Evolutionary conservation across 345 rosid genomes (phyloP).

Genomic region (Arabidopsis suecica): DNA sequence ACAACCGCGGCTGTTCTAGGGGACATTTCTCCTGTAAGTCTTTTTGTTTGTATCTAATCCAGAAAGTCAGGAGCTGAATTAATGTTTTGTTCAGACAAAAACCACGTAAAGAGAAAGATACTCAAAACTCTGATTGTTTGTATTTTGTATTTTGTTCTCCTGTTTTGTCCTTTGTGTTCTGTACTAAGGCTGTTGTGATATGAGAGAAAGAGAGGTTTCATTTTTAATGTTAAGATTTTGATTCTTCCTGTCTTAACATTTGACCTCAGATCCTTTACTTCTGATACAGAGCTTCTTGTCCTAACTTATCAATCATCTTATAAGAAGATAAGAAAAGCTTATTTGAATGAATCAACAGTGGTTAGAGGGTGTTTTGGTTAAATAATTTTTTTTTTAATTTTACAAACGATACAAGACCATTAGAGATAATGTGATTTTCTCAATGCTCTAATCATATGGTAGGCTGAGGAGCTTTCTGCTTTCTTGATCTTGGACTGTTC

Average conservation of each 20-base stretch:
- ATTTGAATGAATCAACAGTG: no score
- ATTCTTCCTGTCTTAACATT: neutral
- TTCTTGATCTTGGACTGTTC: slow-evolving; percentile 57
- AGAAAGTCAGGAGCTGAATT: slow-evolving; percentile 35
- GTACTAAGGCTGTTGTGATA: slow-evolving; percentile 36
- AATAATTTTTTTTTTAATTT: neutral
- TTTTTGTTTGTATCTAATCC: slow-evolving; percentile 36
- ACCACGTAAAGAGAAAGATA: slow-evolving; percentile 35
- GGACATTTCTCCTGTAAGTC: slow-evolving; percentile 23
- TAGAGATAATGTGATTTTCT: slow-evolving; percentile 44
- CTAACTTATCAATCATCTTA: no score
- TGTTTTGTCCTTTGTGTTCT: slow-evolving; percentile 31
- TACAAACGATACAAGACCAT: slow-evolving; percentile 38
- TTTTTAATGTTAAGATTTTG: slow-evolving; percentile 1
- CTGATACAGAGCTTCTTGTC: neutral
- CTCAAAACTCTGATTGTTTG: slow-evolving; percentile 38
- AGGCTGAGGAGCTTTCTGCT: slow-evolving; percentile 77
- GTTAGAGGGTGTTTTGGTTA: neutral
- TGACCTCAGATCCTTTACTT: neutral
- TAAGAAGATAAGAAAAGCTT: no score
- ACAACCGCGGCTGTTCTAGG: slow-evolving; percentile 55
- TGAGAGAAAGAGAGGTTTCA: slow-evolving; percentile 36
- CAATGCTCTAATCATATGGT: slow-evolving; percentile 57
- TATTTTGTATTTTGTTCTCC: slow-evolving; percentile 16
- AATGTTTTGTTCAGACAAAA: slow-evolving; percentile 33